These are phyloP conservation scores for Aeminium ludgeri DNA, from an alignment of 495 filamentous ascomycete genomes.

Conservation along the genomic window DNA sequence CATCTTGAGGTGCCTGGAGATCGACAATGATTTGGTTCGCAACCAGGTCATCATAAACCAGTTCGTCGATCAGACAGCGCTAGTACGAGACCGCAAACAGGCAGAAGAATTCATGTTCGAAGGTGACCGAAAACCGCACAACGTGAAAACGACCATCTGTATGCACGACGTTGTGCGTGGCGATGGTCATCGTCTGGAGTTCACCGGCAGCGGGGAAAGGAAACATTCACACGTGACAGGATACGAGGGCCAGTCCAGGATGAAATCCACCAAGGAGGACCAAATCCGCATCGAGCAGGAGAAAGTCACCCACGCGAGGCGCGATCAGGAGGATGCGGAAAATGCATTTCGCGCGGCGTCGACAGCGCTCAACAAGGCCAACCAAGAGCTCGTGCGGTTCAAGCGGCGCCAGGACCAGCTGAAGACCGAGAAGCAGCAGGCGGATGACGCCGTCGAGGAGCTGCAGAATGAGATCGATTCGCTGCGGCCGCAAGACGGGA, in stretches of 20 bases:
- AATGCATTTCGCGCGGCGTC: slow-evolving; percentile 22
- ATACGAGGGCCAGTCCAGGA: slow-evolving; percentile 40
- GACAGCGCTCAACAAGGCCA: slow-evolving; percentile 11
- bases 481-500: slow-evolving; percentile 42
- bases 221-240: slow-evolving; percentile 37
- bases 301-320: slow-evolving; percentile 27
- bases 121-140: slow-evolving; percentile 35
- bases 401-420: slow-evolving; percentile 1
- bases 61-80: slow-evolving; percentile 64
- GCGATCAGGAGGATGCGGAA: slow-evolving; percentile 26
- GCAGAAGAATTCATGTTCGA: slow-evolving; percentile 49
- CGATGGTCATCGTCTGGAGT: background rate
- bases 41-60: slow-evolving; percentile 72
- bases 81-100: slow-evolving; percentile 49
- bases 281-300: slow-evolving; percentile 38
- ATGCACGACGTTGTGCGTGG: background rate
- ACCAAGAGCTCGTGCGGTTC: slow-evolving; percentile 1
- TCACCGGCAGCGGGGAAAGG: slow-evolving; percentile 26
- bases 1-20: slow-evolving; percentile 56
- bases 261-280: slow-evolving; percentile 61
- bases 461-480: slow-evolving; percentile 39
- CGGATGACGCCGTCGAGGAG: slow-evolving; percentile 26
- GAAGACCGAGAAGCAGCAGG: slow-evolving; percentile 1
- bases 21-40: slow-evolving; percentile 62
- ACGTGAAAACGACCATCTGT: slow-evolving; percentile 38